Evolutionary conservation across 2,329 filamentous ascomycete species (phyloP).

Genomic region (Phaeosphaeriaceae sp.): DNA sequence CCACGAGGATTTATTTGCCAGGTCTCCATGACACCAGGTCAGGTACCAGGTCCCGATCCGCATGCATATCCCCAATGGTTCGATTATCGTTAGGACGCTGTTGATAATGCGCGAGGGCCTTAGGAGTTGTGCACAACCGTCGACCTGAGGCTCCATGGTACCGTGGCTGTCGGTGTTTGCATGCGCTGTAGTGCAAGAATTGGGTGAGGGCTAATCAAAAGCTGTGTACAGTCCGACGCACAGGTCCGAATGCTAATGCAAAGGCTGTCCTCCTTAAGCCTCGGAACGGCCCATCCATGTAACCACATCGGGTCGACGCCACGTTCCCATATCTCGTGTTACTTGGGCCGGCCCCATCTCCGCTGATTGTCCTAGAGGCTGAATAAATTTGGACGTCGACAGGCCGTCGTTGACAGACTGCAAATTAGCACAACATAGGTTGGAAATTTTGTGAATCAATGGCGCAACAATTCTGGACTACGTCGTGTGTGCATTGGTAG

Average conservation of each 20-base stretch:
- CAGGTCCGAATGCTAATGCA: conserved; percentile 3
- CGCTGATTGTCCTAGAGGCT: not conserved
- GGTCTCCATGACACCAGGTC: not conserved
- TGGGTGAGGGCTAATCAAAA: not conserved
- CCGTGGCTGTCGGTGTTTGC: not conserved
- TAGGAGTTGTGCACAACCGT: conserved; percentile 1
- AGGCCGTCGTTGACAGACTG: not conserved
- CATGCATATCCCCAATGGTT: conserved; percentile 6
- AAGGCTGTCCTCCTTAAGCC: conserved; percentile 2
- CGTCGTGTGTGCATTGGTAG: not conserved
- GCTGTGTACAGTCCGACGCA: conserved; percentile 1
- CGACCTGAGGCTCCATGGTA: not conserved
- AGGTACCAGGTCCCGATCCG: conserved; percentile 5
- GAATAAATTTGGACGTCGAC: not conserved
- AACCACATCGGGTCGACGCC: conserved; percentile 6
- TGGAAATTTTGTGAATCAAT: not conserved
- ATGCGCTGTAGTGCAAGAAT: not conserved
- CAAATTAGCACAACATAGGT: not conserved
- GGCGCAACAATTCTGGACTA: not conserved
- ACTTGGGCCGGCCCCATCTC: conserved; percentile 4
- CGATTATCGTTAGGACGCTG: conserved; percentile 1
- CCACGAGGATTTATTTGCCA: conserved; percentile 3
- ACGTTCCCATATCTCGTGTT: conserved; percentile 3
- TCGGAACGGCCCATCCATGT: conserved; percentile 5
- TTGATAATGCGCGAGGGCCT: conserved; percentile 1